Evolutionary conservation across 805 yeast species (phyloP).

Genomic region (Komagataella phaffii): DNA sequence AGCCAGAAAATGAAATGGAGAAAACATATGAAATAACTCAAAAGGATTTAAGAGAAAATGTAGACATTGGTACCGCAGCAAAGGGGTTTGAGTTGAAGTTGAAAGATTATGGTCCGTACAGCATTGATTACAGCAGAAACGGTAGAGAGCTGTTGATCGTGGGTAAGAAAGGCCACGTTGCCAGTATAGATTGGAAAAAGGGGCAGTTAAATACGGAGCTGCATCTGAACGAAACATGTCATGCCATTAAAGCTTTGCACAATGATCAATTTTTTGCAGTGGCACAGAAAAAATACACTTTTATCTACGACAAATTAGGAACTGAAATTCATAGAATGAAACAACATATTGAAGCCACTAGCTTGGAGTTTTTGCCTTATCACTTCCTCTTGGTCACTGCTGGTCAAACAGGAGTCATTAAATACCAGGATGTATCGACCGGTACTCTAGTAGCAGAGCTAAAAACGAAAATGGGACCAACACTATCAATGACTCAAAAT

Average conservation of each 20-base stretch:
- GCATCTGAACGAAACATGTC: conserved; percentile 76
- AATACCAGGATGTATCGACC: conserved; percentile 92
- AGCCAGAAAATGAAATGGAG: conserved; percentile 86
- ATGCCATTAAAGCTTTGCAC: conserved; percentile 82
- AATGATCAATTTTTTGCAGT: conserved; percentile 91
- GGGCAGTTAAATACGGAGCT: conserved; percentile 76
- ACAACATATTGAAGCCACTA: conserved; percentile 78
- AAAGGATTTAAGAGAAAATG: conserved; percentile 59
- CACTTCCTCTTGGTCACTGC: conserved; percentile 81
- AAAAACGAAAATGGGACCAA: conserved; percentile 83
- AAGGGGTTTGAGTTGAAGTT: conserved; percentile 67
- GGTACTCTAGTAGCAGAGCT: conserved; percentile 76
- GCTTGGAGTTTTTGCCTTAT: conserved; percentile 81
- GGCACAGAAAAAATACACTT: conserved; percentile 91
- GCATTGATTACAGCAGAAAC: conserved; percentile 68
- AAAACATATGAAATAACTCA: conserved; percentile 79
- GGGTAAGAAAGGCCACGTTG: conserved; percentile 90
- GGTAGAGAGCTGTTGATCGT: conserved; percentile 79
- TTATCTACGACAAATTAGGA: conserved; percentile 84
- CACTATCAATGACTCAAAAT: conserved; percentile 76
- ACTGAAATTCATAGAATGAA: conserved; percentile 83
- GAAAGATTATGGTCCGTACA: conserved; percentile 78
- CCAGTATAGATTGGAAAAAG: conserved; percentile 89
- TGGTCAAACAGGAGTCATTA: conserved; percentile 79
- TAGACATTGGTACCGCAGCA: conserved; percentile 62